Percentiles rank a stretch among this genome's conserved stretches.
Conservation (phyloP, 768 basidiomycete species). For the Boletus huronensis region DNA sequence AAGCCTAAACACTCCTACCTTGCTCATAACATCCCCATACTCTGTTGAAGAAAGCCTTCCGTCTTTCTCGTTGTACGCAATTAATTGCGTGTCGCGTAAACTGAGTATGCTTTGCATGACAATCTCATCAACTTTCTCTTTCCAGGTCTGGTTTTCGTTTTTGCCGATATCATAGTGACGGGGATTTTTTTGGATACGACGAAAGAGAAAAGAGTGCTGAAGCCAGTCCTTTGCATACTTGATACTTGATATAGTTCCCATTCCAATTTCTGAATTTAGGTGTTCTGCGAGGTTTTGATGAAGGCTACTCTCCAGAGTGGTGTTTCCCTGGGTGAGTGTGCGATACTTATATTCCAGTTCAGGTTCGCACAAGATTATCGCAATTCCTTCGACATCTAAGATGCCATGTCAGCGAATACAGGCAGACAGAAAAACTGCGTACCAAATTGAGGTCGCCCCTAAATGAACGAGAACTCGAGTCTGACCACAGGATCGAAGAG, state of each 20-base stretch:
- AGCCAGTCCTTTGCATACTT: conserved; percentile 80
- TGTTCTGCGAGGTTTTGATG: conserved; percentile 86
- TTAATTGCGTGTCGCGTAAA: conserved; percentile 58
- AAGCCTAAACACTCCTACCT: conserved; percentile 41
- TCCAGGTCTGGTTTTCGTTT: conserved; percentile 56
- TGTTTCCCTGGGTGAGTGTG: conserved; percentile 63
- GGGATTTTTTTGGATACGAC: conserved; percentile 83
- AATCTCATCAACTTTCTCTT: conserved; percentile 67
- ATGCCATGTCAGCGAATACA: neutral
- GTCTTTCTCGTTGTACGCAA: conserved; percentile 43
- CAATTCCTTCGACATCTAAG: conserved; percentile 77
- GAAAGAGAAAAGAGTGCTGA: conserved; percentile 79
- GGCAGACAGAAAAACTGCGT: conserved; percentile 6
- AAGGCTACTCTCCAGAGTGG: conserved; percentile 79
- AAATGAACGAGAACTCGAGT: neutral
- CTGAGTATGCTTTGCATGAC: conserved; percentile 62
- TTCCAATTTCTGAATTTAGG: conserved; percentile 88
- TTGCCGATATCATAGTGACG: conserved; percentile 66
- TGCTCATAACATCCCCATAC: conserved; percentile 86
- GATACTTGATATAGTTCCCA: conserved; percentile 74
- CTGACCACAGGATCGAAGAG: neutral
- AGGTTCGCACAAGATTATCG: conserved; percentile 78
- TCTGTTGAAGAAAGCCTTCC: conserved; percentile 59
- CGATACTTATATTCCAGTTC: conserved; percentile 71
- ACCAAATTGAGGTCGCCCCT: conserved; percentile 94